phyloP scores from a whole-genome alignment of 257 asterid species.

The Nicotiana knightiana region DNA sequence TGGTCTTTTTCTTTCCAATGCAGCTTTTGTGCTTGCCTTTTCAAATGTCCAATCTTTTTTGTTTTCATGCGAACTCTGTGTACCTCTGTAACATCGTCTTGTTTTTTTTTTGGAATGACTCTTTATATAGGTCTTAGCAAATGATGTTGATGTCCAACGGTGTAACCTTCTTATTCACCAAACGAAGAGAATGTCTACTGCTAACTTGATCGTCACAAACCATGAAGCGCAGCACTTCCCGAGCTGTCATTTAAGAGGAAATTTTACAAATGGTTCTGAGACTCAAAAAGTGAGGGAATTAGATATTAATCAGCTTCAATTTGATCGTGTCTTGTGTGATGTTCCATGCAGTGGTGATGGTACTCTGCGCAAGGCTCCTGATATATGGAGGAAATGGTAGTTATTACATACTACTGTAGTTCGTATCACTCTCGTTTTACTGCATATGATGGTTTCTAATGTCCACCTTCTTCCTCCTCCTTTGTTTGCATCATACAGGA shows the following conservation, averaged over 20 bases:
- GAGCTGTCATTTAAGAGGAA: conserved; percentile 52
- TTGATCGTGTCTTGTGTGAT: conserved; percentile 79
- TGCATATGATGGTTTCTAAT: conserved; percentile 42
- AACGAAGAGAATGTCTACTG: conserved; percentile 76
- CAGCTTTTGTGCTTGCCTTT: neutral
- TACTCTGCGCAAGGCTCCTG: conserved; percentile 79
- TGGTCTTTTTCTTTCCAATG: conserved; percentile 36
- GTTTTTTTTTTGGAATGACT: neutral
- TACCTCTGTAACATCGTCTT: neutral
- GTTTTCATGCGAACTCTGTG: neutral
- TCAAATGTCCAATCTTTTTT: neutral
- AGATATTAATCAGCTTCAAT: conserved; percentile 48
- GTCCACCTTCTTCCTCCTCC: conserved; percentile 11
- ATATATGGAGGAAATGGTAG: conserved; percentile 78
- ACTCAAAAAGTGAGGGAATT: conserved; percentile 23
- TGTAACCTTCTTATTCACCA: conserved; percentile 85
- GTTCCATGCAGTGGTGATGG: conserved; percentile 93
- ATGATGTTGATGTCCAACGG: conserved; percentile 78
- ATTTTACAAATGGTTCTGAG: conserved; percentile 28
- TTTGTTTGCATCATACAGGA: conserved; percentile 37
- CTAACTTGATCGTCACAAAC: conserved; percentile 80
- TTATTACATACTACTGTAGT: conserved; percentile 7
- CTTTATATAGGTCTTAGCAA: conserved; percentile 51
- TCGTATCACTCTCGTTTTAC: neutral
- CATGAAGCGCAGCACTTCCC: conserved; percentile 86